Evolutionary conservation across 768 basidiomycete genomes (phyloP), one percentile per base, ranked within the genome.

Genomic region (Mycena maculata): DNA sequence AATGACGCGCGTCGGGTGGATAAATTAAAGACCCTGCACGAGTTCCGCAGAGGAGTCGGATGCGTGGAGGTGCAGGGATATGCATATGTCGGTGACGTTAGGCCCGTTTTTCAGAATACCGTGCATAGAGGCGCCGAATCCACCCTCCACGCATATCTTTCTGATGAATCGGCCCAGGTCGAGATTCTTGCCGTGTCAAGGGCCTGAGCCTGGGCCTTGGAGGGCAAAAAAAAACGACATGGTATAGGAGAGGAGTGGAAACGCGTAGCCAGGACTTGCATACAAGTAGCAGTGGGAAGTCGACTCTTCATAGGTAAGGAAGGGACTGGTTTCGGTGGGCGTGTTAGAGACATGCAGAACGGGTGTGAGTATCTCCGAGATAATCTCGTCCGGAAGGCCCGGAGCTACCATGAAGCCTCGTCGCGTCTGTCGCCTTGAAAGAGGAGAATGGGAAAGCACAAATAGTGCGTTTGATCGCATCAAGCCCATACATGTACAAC

Each of bases 191-290:
- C n/a, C 23, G 33, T 31, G 15, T 27, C 36, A 5, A 64, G 33
- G 10, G 63, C 54, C 10, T 49, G 27, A 8, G 47, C 63, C 22
- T 64, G 63, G 23, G 63, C 55, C 10, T 36, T 64, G 30, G 45
- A 56, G 45, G n/a, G n/a, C 53, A 44, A 11, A 64, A 22, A 15
- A 57, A 15, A 10, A 56, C 53, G 9, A 56, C 47, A 36, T 64
- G 22, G 27, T 57, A 64, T 3, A 57, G 28, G 2, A 64, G 55
- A 3, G 54, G 63, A 4, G 63, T 64, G 33, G 54, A 3, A 7
- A 64, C 63, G 13, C 63, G 52, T 15, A 63, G 30, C 62, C 62
- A 56, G 6, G 41, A 44, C n/a, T 63, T 56, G 53, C 41, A 54
- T 3, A 56, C 54, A 8, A 31, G 2, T 1, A 54, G 31, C n/a